A percentile compares a stretch with the other conserved stretches of the same genome.
Conservation (phyloP, 306 rosid species). For the Oemleria cerasiformis region DNA sequence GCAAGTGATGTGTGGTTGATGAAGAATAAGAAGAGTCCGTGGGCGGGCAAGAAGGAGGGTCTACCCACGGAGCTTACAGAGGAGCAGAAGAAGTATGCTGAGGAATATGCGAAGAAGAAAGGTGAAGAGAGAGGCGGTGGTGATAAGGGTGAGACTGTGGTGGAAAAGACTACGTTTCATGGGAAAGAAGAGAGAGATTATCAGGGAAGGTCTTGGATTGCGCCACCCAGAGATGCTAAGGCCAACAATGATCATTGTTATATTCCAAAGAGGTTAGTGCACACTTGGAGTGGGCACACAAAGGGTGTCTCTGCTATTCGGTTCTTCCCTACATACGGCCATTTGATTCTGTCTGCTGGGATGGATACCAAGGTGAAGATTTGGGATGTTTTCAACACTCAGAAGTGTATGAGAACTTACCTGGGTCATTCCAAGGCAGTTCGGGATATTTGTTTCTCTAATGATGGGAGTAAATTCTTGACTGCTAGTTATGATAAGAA, state of each 20-base stretch:
- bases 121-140: constrained; percentile 80
- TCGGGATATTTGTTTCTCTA: constrained; percentile 84
- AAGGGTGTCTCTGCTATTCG: constrained; percentile 91
- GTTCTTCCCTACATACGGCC: constrained; percentile 86
- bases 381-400: constrained; percentile 96
- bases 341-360: constrained; percentile 85
- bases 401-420: constrained; percentile 95
- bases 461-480: constrained; percentile 83
- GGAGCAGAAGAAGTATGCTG: constrained; percentile 91
- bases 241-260: constrained; percentile 86
- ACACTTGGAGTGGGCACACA: constrained; percentile 99
- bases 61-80: constrained; percentile 65
- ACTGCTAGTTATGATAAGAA: constrained; percentile 94
- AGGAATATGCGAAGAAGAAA: constrained; percentile 93
- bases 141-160: constrained; percentile 66
- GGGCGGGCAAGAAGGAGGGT: constrained; percentile 94
- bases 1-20: constrained; percentile 69
- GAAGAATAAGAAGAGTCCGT: constrained; percentile 90
- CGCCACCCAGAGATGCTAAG: constrained; percentile 87
- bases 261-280: constrained; percentile 93
- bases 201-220: constrained; percentile 99
- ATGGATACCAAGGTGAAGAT: constrained; percentile 95
- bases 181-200: constrained; percentile 95
- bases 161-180: constrained; percentile 86
- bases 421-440: constrained; percentile 94